A percentile compares a stretch with the other conserved stretches of the same genome.
Evolutionary conservation across 2,329 filamentous ascomycete species (phyloP).

Genomic region (Fusarium pilosicola): DNA sequence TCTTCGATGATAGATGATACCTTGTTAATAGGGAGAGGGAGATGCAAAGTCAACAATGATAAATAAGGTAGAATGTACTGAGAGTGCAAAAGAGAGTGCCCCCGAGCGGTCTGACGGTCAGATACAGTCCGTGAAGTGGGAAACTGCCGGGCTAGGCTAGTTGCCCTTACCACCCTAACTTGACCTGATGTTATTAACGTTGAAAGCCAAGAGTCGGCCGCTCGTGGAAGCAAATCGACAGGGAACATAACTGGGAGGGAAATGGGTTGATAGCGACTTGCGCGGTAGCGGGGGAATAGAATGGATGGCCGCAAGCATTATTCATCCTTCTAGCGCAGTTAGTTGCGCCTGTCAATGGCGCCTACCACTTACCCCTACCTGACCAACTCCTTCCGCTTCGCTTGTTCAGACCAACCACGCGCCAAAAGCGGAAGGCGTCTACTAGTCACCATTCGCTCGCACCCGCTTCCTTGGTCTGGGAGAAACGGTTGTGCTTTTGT

Average conservation of each 20-base stretch:
- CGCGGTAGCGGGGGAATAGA: conserved; percentile 30
- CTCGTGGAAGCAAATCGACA: conserved; percentile 8
- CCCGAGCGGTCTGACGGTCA: conserved; percentile 8
- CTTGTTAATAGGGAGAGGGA: conserved; percentile 20
- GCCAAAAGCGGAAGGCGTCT: conserved; percentile 44
- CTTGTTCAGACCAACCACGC: conserved; percentile 29
- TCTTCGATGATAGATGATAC: conserved; percentile 9
- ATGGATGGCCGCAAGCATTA: conserved; percentile 31
- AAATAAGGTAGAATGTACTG: neutral
- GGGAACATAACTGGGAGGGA: neutral
- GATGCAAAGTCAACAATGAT: conserved; percentile 7
- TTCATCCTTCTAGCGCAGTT: conserved; percentile 34
- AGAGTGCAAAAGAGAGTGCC: neutral
- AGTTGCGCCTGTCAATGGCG: conserved; percentile 36
- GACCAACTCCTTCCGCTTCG: conserved; percentile 22
- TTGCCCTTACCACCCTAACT: neutral
- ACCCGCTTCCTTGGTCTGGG: conserved; percentile 20
- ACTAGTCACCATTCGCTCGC: conserved; percentile 26
- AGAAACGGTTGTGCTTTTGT: neutral
- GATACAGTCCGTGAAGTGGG: conserved; percentile 7
- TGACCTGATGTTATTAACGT: neutral
- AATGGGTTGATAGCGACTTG: conserved; percentile 19
- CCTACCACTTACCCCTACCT: conserved; percentile 20
- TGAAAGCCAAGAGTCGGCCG: conserved; percentile 27
- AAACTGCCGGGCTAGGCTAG: conserved; percentile 17